Evolutionary conservation across 2,329 filamentous ascomycete genomes (phyloP), one percentile per base, ranked within the genome.

Genomic region (Stromatinia cepivora): DNA sequence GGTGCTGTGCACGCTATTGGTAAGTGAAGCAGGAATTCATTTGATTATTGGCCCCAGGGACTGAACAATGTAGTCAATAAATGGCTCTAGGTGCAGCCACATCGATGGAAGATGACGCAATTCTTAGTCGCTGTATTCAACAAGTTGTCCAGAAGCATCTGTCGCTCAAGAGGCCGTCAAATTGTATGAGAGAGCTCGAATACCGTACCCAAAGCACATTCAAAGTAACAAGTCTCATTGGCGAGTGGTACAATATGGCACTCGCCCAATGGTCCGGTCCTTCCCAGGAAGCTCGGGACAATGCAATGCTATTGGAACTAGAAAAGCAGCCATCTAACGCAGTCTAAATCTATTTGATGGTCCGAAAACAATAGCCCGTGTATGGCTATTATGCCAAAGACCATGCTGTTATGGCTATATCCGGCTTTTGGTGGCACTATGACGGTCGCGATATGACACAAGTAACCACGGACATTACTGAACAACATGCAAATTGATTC

Each of bases 221-320:
- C 17, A 0, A 36, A 64, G 22, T 3, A 82, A 73, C 80, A 83
- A 71, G 75, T 80, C 4, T 81, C 78, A 0, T 81, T 79, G 67
- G 70, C 81, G 31, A 81, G 80, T 70, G 79, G 80, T 9, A 72
- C 72, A 10, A 75, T 79, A 36, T 79, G 79, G 79, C 78, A 79
- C 46, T 70, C 82, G 28, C 78, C 79, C 11, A 79, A 81, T 17
- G 15, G 11, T 17, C 39, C 39, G 11, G 39, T 15, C 39, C 13
- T 15, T 42, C 39, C 13, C 39, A 42, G 39, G 39, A 42, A 42
- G 39, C 11, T 15, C 10, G 11, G 39, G 13, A 42, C 39, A 42
- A 42, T 42, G 39, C 39, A 3, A 42, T 42, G 39, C 39, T 42
- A 42, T 13, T 42, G 13, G 11, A 15, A 15, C 39, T 42, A 42